Conservation (phyloP, 495 filamentous ascomycete species). For the Penicillium macrosclerotiorum region DNA sequence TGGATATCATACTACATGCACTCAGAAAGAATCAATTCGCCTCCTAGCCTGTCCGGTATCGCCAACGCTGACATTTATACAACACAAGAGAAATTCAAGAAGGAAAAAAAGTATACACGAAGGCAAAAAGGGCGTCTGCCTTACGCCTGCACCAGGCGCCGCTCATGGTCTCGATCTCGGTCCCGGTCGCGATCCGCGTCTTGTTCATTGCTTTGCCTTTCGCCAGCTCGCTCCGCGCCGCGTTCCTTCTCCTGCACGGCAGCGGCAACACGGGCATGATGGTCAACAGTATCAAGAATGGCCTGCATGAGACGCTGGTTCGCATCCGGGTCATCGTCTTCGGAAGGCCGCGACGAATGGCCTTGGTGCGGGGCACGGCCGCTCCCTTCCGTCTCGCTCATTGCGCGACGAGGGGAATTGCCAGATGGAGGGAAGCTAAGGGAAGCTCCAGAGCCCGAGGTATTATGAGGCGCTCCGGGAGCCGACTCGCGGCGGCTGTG, state of each 20-base stretch:
- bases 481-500: slow-evolving; percentile 36
- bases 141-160: slow-evolving; percentile 18
- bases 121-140: neutral
- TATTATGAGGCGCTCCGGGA: slow-evolving; percentile 20
- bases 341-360: slow-evolving; percentile 11
- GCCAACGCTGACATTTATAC: slow-evolving; percentile 16
- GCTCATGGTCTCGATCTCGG: slow-evolving; percentile 30
- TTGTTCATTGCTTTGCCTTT: slow-evolving; percentile 5
- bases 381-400: slow-evolving; percentile 40
- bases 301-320: slow-evolving; percentile 48
- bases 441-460: slow-evolving; percentile 9
- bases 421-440: slow-evolving; percentile 13
- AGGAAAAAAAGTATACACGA: slow-evolving; percentile 6
- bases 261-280: slow-evolving; percentile 37
- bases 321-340: slow-evolving; percentile 47
- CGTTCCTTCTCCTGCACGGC: slow-evolving; percentile 34
- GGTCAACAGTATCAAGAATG: slow-evolving; percentile 46
- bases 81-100: slow-evolving; percentile 6
- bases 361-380: slow-evolving; percentile 13
- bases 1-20: slow-evolving; percentile 16
- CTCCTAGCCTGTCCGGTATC: slow-evolving; percentile 3
- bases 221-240: slow-evolving; percentile 18
- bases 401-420: slow-evolving; percentile 39
- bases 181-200: slow-evolving; percentile 26
- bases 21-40: slow-evolving; percentile 3